These are phyloP conservation scores for Lachancea thermotolerans DNA, from an alignment of 805 yeast genomes.

Conservation along the genomic window DNA sequence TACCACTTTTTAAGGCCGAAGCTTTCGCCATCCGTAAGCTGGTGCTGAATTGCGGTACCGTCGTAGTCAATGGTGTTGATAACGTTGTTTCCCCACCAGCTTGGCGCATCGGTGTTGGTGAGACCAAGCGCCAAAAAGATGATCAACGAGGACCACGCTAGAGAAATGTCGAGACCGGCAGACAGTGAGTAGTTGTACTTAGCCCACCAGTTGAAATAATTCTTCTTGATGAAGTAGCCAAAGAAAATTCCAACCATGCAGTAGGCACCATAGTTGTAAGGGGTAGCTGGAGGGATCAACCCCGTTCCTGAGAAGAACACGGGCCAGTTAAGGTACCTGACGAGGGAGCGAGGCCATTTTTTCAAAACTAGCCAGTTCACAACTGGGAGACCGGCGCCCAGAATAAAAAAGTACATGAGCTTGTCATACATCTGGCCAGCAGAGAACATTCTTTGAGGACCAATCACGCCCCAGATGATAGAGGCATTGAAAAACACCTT, in stretches of 20 bases:
- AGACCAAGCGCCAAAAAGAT: constrained; percentile 47
- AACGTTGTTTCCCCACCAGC: constrained; percentile 66
- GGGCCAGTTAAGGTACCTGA: constrained; percentile 52
- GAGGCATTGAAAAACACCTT: constrained; percentile 48
- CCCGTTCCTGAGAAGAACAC: constrained; percentile 50
- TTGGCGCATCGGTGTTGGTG: constrained; percentile 34
- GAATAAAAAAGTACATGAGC: constrained; percentile 51
- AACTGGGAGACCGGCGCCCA: constrained; percentile 46
- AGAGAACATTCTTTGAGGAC: constrained; percentile 52
- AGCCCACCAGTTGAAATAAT: constrained; percentile 66
- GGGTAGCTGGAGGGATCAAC: constrained; percentile 62
- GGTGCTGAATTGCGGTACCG: constrained; percentile 8
- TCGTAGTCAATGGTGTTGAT: constrained; percentile 35
- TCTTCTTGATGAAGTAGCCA: constrained; percentile 49
- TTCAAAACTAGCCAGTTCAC: constrained; percentile 35
- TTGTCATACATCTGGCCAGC: constrained; percentile 44
- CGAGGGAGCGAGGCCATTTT: constrained; percentile 35
- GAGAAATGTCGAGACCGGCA: constrained; percentile 60
- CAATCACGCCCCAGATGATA: constrained; percentile 57
- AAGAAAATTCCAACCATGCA: constrained; percentile 49
- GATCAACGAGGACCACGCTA: constrained; percentile 54
- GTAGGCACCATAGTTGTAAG: constrained; percentile 53
- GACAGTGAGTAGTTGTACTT: constrained; percentile 64
- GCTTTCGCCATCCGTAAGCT: constrained; percentile 5
- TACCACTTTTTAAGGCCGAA: constrained; percentile 9